Base-by-base conservation (phyloP, 352 stramenopile genomes). In the Phytopythium oedochilum region DNA sequence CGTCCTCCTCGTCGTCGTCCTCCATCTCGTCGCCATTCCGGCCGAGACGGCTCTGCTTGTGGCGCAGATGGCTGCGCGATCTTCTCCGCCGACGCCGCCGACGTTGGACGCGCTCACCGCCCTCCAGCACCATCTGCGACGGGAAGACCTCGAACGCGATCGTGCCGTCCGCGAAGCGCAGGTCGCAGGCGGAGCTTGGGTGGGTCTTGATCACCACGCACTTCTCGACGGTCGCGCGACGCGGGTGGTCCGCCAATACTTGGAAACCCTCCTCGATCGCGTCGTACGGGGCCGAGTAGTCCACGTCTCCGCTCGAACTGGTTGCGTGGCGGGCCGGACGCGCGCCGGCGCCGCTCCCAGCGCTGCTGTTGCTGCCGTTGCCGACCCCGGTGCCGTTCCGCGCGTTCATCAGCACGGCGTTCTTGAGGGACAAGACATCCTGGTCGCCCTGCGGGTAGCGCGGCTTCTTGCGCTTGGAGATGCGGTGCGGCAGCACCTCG, bases 91-190 rank as follows among this genome's bases (percentile, higher is more conserved):
- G 60, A 5, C 15, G 55, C 18, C 10, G 44, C 51, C 12, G 40
- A 14, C 38, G 17, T 9, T 38, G 5, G 26, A 52, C 26, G 22
- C 8, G 42, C 7, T 22, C 42, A 7, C 42, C 42, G 4, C 45
- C 45, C 29, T 90, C 78, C 14, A 89, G 57, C 14, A 89, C 82
- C 81, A 91, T 91, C 64, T 91, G 81, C 10, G 81, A 88, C 9
- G 81, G 81, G 36, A 87, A 91, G 6, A 91, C 76, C 20, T 86
- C 74, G 20, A 89, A 88, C 8, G 76, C 66, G 36, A 91, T 91
- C 12, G 78, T 91, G n/a, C 81, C 81, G 43, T 91, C 81, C 3
- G 72, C 74, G 61, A 91, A 91, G 4, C 76, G 79, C 15, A 91
- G 36, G 36, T 91, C 81, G 54, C 78, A 91, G 1, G 81, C 78